Percentiles rank a stretch among this genome's conserved stretches.
Conservation (phyloP, 495 filamentous ascomycete species). For the Aspergillus indologenus region DNA sequence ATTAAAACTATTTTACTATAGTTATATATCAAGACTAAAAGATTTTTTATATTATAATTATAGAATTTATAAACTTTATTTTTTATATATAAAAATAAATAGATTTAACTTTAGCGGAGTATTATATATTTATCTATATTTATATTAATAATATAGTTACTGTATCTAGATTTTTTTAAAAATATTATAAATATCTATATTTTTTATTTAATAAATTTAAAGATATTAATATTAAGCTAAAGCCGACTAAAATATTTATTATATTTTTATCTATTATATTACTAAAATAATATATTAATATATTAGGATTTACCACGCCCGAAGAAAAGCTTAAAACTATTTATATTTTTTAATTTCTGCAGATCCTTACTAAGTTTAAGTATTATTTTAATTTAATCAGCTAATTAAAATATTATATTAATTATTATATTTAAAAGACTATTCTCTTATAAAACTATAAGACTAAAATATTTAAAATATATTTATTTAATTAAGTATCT, state of each 20-base stretch:
- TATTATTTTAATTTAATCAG: not conserved
- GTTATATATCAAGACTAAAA: not conserved
- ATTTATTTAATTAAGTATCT: not conserved
- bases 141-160: conserved; percentile 10
- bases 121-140: not conserved
- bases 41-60: not conserved
- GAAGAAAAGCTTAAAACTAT: not conserved
- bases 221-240: not conserved
- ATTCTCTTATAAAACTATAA: not conserved
- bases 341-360: not conserved
- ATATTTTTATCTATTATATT: not conserved
- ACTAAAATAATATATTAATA: not conserved
- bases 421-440: not conserved
- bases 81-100: conserved; percentile 4
- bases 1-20: not conserved
- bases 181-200: not conserved
- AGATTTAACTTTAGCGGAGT: not conserved
- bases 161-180: not conserved
- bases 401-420: conserved; percentile 6
- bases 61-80: conserved; percentile 6
- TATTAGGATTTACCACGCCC: not conserved
- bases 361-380: not conserved
- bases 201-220: not conserved
- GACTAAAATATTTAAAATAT: not conserved
- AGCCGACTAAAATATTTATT: not conserved